Evolutionary conservation across 495 filamentous ascomycete species (phyloP).

Genomic region (Margaritispora aquatica): DNA sequence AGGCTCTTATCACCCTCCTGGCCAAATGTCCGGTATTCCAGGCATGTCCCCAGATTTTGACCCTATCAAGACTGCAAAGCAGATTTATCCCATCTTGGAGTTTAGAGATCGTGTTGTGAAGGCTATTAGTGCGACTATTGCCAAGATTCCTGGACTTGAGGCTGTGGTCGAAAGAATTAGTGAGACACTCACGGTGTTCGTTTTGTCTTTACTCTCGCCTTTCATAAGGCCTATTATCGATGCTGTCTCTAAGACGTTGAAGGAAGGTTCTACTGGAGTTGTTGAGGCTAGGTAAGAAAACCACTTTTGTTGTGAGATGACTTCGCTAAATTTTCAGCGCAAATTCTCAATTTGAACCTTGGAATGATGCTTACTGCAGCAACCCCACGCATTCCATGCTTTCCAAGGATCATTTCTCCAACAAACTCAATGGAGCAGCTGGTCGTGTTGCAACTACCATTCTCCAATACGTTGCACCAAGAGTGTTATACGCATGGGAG

Average conservation of each 20-base stretch:
- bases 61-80: conserved; percentile 67
- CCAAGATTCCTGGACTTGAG: conserved; percentile 88
- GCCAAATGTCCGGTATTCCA: conserved; percentile 47
- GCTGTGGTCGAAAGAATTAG: conserved; percentile 81
- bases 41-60: conserved; percentile 74
- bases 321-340: conserved; percentile 35
- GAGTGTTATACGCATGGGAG: conserved; percentile 86
- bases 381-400: conserved; percentile 97
- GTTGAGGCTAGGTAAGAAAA: conserved; percentile 52
- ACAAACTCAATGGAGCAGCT: conserved; percentile 82
- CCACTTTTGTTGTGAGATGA: neutral
- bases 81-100: conserved; percentile 91
- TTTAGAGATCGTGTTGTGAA: conserved; percentile 93
- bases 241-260: conserved; percentile 72
- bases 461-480: conserved; percentile 77
- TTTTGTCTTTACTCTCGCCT: conserved; percentile 83
- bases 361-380: conserved; percentile 78
- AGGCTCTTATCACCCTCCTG: conserved; percentile 39
- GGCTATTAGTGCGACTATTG: conserved; percentile 72
- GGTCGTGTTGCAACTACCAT: conserved; percentile 75
- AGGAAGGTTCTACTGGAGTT: conserved; percentile 74
- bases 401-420: conserved; percentile 90
- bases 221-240: conserved; percentile 88
- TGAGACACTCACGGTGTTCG: conserved; percentile 83
- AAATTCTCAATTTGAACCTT: conserved; percentile 82